Base-by-base conservation (phyloP, 352 stramenopile genomes). In the Paralagenidium karlingii region DNA sequence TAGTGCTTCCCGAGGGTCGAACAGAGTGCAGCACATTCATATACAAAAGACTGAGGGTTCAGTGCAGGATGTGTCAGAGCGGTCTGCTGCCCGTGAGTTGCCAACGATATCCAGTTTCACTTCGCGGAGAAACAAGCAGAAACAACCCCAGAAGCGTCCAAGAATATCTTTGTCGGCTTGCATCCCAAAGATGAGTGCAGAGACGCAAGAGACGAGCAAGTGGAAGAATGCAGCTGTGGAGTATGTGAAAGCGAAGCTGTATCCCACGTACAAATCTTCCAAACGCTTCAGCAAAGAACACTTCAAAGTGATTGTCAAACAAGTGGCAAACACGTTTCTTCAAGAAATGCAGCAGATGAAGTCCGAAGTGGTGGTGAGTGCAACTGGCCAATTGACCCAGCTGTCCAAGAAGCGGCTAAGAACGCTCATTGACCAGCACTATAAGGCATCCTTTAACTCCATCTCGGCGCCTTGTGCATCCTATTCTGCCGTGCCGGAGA, bases 161-260 rank as follows among this genome's bases (percentile, higher is more conserved):
- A 36, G 30, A 7, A 16, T 13, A 33, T 33, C 28, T 16, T 36
- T 7, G n/a, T n/a, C n/a, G 7, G 7, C 3, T 7, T 7, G 22
- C 8, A 22, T 7, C 3, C 7, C 19, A 22, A 36, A 22, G 30
- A 36, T 3, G 19, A 20, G 8, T 7, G 22, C 16, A 36, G 22
- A 22, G 16, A 20, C 22, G 30, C 19, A 36, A 20, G 30, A 36
- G 19, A 16, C 30, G 22, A 36, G 30, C 7, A 80, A 62, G 11
- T 83, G 66, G 68, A 58, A 52, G 0, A 43, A 62, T 18, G 46
- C 56, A 8, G 70, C 70, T 8, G 64, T 87, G n/a, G 64, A 76
- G 33, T 85, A 88, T 24, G 70, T 88, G 9, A 91, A 88, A 30
- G 51, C 47, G 1, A 87, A 87, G 45, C 34, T 91, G 16, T 87